A percentile compares a stretch with the other conserved stretches of the same genome.
phyloP scores from a whole-genome alignment of 805 yeast species.

The Saccharomycopsis sp. region DNA sequence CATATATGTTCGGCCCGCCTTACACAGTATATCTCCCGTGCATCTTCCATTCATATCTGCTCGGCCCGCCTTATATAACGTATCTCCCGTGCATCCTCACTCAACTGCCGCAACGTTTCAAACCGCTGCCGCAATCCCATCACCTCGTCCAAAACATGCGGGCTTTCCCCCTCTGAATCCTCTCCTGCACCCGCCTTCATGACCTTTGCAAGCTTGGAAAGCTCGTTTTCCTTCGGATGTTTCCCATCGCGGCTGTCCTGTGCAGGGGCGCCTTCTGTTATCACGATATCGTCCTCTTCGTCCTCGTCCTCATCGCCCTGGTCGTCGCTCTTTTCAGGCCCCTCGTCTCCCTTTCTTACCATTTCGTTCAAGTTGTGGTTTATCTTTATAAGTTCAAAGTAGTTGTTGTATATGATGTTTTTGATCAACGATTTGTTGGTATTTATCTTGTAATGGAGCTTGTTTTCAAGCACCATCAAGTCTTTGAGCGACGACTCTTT shows the following conservation, averaged over 20 bases:
- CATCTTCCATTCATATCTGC: neutral
- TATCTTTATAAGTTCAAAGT: slow-evolving; percentile 19
- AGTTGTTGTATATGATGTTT: slow-evolving; percentile 20
- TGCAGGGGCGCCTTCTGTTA: neutral
- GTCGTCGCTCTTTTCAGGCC: neutral
- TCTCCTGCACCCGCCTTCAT: neutral
- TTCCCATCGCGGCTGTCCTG: neutral
- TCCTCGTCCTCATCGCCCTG: slow-evolving; percentile 1
- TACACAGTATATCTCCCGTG: neutral
- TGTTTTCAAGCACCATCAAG: slow-evolving; percentile 16
- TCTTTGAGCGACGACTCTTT: slow-evolving; percentile 23
- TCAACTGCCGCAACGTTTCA: neutral
- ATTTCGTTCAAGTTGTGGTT: slow-evolving; percentile 17
- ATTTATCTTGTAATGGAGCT: slow-evolving; percentile 15
- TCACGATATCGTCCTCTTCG: neutral
- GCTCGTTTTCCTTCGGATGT: neutral
- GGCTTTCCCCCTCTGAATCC: neutral
- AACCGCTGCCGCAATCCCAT: neutral
- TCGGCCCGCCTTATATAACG: neutral
- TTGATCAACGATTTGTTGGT: slow-evolving; percentile 19
- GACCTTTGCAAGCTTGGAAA: neutral
- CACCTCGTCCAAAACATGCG: neutral
- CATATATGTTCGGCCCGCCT: no score
- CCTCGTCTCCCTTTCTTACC: slow-evolving; percentile 4
- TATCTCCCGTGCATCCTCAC: neutral